Conservation (phyloP, 805 yeast genomes). For the Pichia manshurica region DNA sequence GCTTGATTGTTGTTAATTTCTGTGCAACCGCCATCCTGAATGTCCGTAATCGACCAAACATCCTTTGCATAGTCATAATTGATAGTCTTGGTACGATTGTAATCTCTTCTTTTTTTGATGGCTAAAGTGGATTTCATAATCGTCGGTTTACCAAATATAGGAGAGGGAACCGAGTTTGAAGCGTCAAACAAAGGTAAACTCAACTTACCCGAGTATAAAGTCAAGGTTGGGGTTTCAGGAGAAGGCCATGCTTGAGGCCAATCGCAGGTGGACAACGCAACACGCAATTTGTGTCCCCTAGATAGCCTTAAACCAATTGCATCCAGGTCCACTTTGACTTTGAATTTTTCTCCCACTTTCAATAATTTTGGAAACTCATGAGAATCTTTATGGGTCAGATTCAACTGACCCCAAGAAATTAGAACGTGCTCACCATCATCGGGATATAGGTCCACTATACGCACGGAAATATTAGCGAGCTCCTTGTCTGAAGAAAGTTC, state of each 20-base stretch:
- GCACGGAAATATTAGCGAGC: conserved; percentile 36
- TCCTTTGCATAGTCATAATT: conserved; percentile 31
- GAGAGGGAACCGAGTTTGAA: conserved; percentile 17
- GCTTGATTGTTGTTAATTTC: conserved; percentile 30
- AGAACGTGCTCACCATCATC: conserved; percentile 33
- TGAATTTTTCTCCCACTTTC: conserved; percentile 29
- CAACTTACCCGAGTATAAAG: conserved; percentile 29
- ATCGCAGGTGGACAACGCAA: conserved; percentile 40
- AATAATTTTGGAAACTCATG: conserved; percentile 37
- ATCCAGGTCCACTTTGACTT: conserved; percentile 33
- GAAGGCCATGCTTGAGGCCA: conserved; percentile 48
- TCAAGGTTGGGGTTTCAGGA: conserved; percentile 35
- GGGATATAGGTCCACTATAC: conserved; percentile 38
- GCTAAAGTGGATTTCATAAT: conserved; percentile 25
- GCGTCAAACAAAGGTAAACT: conserved; percentile 28
- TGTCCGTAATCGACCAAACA: conserved; percentile 31
- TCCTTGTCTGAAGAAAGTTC: conserved; percentile 33
- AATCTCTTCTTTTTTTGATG: conserved; percentile 25
- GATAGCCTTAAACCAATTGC: conserved; percentile 34
- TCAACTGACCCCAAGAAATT: conserved; percentile 43
- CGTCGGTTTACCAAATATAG: conserved; percentile 28
- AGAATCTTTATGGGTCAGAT: conserved; percentile 37
- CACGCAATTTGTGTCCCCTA: conserved; percentile 35
- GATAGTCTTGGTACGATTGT: conserved; percentile 23
- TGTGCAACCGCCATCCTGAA: conserved; percentile 33